phyloP scores from a whole-genome alignment of 805 yeast species.

The Yarrowia keelungensis region DNA sequence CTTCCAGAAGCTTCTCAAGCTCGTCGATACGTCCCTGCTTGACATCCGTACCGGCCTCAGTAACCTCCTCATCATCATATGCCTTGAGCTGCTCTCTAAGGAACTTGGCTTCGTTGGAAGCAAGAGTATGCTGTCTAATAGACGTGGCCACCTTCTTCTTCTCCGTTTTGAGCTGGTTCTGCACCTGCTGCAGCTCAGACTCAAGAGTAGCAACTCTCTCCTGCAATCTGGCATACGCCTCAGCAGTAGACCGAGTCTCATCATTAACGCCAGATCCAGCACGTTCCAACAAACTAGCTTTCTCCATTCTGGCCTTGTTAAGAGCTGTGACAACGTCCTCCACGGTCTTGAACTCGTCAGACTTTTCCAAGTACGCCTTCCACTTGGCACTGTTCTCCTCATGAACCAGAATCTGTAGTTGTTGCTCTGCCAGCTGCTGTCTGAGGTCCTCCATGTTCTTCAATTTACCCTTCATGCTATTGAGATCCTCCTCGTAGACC shows the following conservation, averaged over 20 bases:
- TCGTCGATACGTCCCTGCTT: constrained; percentile 46
- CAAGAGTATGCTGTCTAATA: constrained; percentile 60
- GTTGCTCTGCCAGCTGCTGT: constrained; percentile 56
- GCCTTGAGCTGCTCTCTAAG: constrained; percentile 63
- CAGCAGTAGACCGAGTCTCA: constrained; percentile 46
- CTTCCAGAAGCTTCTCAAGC: constrained; percentile 60
- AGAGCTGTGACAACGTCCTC: constrained; percentile 54
- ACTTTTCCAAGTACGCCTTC: constrained; percentile 53
- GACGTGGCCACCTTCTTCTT: constrained; percentile 51
- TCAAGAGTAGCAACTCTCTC: constrained; percentile 45
- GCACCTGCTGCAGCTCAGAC: constrained; percentile 44
- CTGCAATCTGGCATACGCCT: constrained; percentile 42
- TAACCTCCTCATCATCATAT: constrained; percentile 53
- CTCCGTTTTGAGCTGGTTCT: constrained; percentile 54
- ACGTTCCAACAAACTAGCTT: constrained; percentile 46
- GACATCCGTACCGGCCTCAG: constrained; percentile 42
- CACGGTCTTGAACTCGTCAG: constrained; percentile 52
- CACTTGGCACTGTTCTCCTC: constrained; percentile 59
- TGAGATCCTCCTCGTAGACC: constrained; percentile 63
- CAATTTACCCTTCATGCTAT: constrained; percentile 53
- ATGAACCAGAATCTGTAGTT: constrained; percentile 58
- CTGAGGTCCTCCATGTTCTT: constrained; percentile 54
- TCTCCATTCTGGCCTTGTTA: constrained; percentile 49
- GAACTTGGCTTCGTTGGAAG: constrained; percentile 65
- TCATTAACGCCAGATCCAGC: constrained; percentile 42